Evolutionary conservation across 306 rosid species (phyloP).

Genomic region (Luffa acutangula): DNA sequence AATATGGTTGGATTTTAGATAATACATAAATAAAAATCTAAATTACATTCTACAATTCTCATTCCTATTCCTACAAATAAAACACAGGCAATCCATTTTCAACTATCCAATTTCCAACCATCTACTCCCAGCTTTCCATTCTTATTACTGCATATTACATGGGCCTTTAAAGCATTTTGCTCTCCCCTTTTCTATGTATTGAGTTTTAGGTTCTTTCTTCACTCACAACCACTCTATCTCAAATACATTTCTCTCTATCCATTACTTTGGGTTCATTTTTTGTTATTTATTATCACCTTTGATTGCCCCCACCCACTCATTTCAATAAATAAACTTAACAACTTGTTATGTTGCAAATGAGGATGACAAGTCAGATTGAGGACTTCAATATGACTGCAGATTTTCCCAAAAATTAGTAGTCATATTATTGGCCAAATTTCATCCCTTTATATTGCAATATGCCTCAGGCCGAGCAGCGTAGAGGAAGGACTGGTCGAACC

Average conservation of each 20-base stretch:
- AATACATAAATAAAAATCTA: not conserved
- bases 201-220: not conserved
- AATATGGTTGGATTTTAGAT: not conserved
- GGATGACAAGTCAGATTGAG: not conserved
- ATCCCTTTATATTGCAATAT: conserved; percentile 11
- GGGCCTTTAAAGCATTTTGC: not conserved
- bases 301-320: not conserved
- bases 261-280: not conserved
- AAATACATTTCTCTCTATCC: not conserved
- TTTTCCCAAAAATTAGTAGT: not conserved
- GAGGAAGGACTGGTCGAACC: conserved; percentile 92
- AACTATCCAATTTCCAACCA: not conserved
- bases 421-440: not conserved
- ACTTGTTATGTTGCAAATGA: not conserved
- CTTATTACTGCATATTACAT: not conserved
- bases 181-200: not conserved
- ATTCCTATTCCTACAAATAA: not conserved
- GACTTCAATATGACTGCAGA: not conserved
- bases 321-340: not conserved
- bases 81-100: not conserved
- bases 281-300: not conserved
- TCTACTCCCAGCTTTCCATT: not conserved
- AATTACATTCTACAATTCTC: not conserved
- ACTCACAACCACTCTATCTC: not conserved
- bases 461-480: conserved; percentile 75